phyloP scores from a whole-genome alignment of 2,329 filamentous ascomycete genomes.

The Claviceps maximensis region DNA sequence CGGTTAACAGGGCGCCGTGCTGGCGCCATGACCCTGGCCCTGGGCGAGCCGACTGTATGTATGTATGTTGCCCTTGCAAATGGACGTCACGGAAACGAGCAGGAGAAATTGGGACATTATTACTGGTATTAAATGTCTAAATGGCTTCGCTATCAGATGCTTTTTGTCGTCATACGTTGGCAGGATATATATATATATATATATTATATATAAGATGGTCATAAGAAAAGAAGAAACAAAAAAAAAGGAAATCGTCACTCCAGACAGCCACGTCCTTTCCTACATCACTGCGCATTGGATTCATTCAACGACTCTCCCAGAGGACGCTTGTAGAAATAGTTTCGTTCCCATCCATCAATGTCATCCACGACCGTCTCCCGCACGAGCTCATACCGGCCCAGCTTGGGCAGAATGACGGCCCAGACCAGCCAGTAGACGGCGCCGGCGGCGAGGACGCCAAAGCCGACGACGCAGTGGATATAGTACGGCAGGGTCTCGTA shows the following conservation, averaged over 20 bases:
- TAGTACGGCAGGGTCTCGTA: constrained; percentile 43
- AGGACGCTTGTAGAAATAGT: constrained; percentile 35
- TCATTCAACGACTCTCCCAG: constrained; percentile 3
- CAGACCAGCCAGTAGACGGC: constrained; percentile 44
- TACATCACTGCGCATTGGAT: neutral
- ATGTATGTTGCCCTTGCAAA: no score
- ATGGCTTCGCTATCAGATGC: no score
- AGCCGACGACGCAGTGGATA: constrained; percentile 44
- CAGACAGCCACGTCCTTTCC: neutral
- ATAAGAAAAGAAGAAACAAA: neutral
- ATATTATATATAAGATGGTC: no score
- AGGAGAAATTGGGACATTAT: no score
- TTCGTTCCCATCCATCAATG: constrained; percentile 50
- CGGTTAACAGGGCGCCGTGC: no score
- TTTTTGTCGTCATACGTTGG: no score
- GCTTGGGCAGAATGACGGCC: constrained; percentile 36
- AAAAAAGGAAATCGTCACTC: neutral
- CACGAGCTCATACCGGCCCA: constrained; percentile 42
- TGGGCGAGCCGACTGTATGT: no score
- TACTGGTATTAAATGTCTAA: no score
- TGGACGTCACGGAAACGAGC: no score
- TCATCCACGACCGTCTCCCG: constrained; percentile 40
- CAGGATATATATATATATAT: no score
- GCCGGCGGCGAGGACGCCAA: constrained; percentile 38
- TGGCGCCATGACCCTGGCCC: no score